Evolutionary conservation across 176 grass and related monocot species (phyloP).

Genomic region (Pontederia paniculata): DNA sequence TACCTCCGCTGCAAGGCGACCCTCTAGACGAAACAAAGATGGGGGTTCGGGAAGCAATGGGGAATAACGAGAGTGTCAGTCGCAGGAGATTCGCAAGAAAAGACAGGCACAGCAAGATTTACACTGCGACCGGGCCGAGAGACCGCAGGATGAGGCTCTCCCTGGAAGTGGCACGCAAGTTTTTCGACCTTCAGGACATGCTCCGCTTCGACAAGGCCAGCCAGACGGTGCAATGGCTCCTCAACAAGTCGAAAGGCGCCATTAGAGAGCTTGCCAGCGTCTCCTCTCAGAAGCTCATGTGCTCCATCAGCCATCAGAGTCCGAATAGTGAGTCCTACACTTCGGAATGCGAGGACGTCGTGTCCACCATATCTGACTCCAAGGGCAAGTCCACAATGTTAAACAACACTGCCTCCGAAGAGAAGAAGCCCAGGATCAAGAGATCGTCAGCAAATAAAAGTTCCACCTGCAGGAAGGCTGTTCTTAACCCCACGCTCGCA

Average conservation of each 20-base stretch:
- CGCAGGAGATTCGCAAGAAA: slow-evolving; percentile 38
- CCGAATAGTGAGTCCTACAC: slow-evolving; percentile 21
- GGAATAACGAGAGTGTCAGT: background rate
- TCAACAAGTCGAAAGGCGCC: slow-evolving; percentile 55
- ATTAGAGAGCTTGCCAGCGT: slow-evolving; percentile 44
- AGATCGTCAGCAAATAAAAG: slow-evolving; percentile 28
- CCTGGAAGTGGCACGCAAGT: slow-evolving; percentile 74
- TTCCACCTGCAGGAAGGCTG: slow-evolving; percentile 20
- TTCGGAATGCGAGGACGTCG: slow-evolving; percentile 44
- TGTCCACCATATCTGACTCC: slow-evolving; percentile 50
- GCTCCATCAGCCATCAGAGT: slow-evolving; percentile 4
- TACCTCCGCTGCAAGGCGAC: no score
- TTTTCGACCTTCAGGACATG: slow-evolving; percentile 91
- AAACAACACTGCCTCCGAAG: slow-evolving; percentile 12
- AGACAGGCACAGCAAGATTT: slow-evolving; percentile 90
- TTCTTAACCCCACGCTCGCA: slow-evolving; percentile 26
- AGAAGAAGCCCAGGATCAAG: slow-evolving; percentile 31
- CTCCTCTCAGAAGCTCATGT: background rate
- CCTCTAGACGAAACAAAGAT: slow-evolving; percentile 1
- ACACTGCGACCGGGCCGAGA: slow-evolving; percentile 62
- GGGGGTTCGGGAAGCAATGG: background rate
- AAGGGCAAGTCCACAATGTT: slow-evolving; percentile 22
- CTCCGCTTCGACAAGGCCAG: slow-evolving; percentile 91
- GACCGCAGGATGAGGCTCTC: slow-evolving; percentile 93
- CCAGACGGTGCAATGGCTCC: slow-evolving; percentile 97